Evolutionary conservation across 2,329 filamentous ascomycete species (phyloP), one percentile per base, ranked within the genome.

Genomic region (Aureobasidium sp.): DNA sequence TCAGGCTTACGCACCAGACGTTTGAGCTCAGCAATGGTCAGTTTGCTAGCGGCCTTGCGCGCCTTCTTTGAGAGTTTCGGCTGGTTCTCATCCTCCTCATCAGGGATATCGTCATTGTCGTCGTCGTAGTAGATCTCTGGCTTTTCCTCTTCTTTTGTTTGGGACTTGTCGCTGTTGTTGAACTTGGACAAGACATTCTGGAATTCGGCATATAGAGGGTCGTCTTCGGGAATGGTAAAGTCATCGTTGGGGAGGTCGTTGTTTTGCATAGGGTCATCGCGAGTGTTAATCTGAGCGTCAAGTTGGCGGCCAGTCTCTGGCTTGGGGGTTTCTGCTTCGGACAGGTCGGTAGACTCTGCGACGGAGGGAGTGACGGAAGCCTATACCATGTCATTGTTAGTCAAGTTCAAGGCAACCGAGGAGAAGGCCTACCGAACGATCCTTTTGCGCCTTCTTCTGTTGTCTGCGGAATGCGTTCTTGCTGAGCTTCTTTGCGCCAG

Each of bases 1-100:
- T 99, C 94, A 2, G 94, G 94, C 68, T 92, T 93, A 69, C 82
- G 84, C 64, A 97, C 94, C 61, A 96, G 78, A 6, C 93, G 90
- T 77, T 99, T 99, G 66, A 99, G 83, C 75, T 97, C 91, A 53
- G 94, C 94, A 63, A 99, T 90, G 7, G 93, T 96, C 35, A 97
- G 80, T 75, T 95, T 96, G 77, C 89, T 95, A 72, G 91, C 81
- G 76, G 89, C 85, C 78, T 97, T 99, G 67, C 89, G 84, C 76
- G 95, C 93, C 81, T 96, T 97, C 77, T 97, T 97, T 33, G 92
- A 97, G 29, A 97, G 74, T 68, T 89, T 93, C 9, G 84, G 78
- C 64, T 81, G 68, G 67, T 89, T 85, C 57, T 84, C 83, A 62
- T 95, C 90, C 48, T 91, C 89, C 71, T 94, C 90, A 65, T 90